Evolutionary conservation across 2,329 filamentous ascomycete genomes (phyloP), one percentile per base, ranked within the genome.

Genomic region (Diaporthe sp.): DNA sequence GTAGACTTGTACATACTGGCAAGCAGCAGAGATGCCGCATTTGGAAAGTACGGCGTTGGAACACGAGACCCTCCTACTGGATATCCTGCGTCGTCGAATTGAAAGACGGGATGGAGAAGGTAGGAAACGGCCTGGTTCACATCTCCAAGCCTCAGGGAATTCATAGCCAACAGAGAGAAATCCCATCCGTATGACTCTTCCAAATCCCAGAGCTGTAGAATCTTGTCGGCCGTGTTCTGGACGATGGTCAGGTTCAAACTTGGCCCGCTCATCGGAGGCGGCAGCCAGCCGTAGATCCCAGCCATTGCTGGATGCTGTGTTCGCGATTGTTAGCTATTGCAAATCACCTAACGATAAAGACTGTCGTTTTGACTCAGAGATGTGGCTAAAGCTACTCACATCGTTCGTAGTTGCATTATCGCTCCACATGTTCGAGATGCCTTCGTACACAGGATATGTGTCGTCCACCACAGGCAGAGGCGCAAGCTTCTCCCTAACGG

Each of bases 11-110:
- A 55, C 3, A 87, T 89, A 74, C 89, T 82, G 0, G 88, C 88
- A 44, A 89, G 79, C 78, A 91, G 77, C 75, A 91, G 82, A 1
- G 85, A 85, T 3, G 87, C 85, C 49, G 86, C 84, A 28, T 86
- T 86, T 0, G 89, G 89, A 74, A 91, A 90, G 80, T 91, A 91
- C 13, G 89, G 90, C 39, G 89, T 91, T 1, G 89, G 85, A 12
- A 90, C 89, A 57, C 87, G 83, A 6, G 84, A 82, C 0, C 88
- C 88, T 8, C 89, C 89, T 6, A 88, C 81, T 0, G 88, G 86
- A 80, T 90, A 90, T 1, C 89, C 89, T 1, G 89, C 86, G 78
- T 90, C 89, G 81, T 91, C 89, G 79, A 91, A 91, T 57, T 82
- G 79, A 72, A 89, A 91, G 34, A 87, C 83, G 1, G 84, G 81